phyloP scores from a whole-genome alignment of 805 yeast genomes.

The Blastobotrys chiropterorum region DNA sequence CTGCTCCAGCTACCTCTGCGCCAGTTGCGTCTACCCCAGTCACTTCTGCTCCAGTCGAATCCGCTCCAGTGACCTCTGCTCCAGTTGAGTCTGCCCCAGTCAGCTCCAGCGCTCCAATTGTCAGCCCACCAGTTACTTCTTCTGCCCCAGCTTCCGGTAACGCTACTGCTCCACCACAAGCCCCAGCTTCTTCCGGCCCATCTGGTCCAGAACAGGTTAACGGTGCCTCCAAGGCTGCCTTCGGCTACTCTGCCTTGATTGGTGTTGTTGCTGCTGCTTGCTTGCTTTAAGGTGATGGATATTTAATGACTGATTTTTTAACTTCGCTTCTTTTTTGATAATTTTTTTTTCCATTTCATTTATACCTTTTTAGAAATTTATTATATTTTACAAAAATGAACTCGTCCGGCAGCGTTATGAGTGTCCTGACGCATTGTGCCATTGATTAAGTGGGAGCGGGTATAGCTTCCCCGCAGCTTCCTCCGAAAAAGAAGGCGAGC shows the following conservation, averaged over 20 bases:
- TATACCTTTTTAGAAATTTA: neutral
- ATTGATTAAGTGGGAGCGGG: too few species aligned
- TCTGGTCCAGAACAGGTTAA: conserved; percentile 2
- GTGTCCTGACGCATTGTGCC: too few species aligned
- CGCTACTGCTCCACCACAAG: neutral
- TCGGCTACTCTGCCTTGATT: conserved; percentile 2
- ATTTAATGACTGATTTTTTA: neutral
- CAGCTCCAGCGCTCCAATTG: conserved; percentile 5
- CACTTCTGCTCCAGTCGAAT: neutral
- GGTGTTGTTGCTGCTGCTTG: conserved; percentile 2
- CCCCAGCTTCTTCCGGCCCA: conserved; percentile 5
- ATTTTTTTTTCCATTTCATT: neutral
- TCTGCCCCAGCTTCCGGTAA: neutral
- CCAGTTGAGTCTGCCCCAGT: conserved; percentile 1
- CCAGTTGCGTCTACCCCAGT: conserved; percentile 2
- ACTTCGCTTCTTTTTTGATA: neutral
- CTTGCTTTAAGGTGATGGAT: neutral
- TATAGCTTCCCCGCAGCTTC: too few species aligned
- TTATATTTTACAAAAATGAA: neutral
- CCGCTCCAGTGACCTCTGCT: conserved; percentile 1
- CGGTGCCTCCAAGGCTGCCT: conserved; percentile 4
- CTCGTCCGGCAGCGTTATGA: too few species aligned
- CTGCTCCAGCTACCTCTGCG: conserved; percentile 3
- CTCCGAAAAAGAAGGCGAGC: too few species aligned
- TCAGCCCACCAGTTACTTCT: conserved; percentile 4